Conservation (phyloP, 2,329 filamentous ascomycete species). For the Aspergillus fumigatiaffinis region DNA sequence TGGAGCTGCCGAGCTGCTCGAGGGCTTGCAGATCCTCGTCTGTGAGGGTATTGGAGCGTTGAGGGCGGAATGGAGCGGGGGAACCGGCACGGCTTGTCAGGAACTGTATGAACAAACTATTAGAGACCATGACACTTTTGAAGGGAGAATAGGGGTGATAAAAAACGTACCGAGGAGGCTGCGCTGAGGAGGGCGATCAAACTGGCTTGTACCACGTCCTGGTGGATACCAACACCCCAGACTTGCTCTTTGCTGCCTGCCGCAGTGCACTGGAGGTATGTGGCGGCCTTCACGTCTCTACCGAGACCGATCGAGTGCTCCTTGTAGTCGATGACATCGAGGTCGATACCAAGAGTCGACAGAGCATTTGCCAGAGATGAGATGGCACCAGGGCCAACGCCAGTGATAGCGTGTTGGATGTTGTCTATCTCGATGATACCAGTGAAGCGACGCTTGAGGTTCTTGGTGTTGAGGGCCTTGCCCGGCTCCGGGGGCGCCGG, state of each 20-base stretch:
- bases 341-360: constrained; percentile 70
- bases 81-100: constrained; percentile 66
- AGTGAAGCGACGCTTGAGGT: constrained; percentile 76
- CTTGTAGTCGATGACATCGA: constrained; percentile 93
- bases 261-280: constrained; percentile 85
- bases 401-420: constrained; percentile 70
- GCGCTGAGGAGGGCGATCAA: constrained; percentile 81
- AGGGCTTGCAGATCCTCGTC: constrained; percentile 43
- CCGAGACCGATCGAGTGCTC: constrained; percentile 87
- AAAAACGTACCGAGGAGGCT: constrained; percentile 69
- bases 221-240: constrained; percentile 61
- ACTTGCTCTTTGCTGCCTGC: constrained; percentile 56
- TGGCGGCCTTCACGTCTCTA: constrained; percentile 83
- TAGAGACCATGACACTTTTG: background rate
- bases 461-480: constrained; percentile 71
- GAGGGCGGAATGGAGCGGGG: constrained; percentile 60
- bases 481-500: constrained; percentile 65
- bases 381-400: constrained; percentile 84
- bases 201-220: constrained; percentile 87
- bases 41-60: constrained; percentile 50
- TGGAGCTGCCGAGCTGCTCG: constrained; percentile 33
- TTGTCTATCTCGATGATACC: constrained; percentile 82
- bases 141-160: background rate
- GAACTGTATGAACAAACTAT: constrained; percentile 52
- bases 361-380: constrained; percentile 83